phyloP scores from a whole-genome alignment of 257 asterid species.

The Paraleonurus japonicus region DNA sequence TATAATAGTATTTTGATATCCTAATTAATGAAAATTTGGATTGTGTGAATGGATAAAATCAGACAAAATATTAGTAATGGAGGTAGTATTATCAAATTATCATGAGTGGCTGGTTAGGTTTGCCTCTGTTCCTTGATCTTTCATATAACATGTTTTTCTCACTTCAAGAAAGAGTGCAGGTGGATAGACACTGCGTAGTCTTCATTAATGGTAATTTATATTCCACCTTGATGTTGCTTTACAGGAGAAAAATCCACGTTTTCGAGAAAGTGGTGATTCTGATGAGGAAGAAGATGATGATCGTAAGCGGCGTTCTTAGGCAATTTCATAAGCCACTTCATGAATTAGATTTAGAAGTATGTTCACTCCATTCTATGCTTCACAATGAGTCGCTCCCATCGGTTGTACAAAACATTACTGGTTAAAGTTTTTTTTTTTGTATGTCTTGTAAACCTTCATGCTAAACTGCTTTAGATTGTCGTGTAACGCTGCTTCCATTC shows the following conservation, averaged over 20 bases:
- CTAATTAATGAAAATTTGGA: too few relatives aligned
- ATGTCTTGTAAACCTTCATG: conserved; percentile 23
- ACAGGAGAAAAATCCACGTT: conserved; percentile 95
- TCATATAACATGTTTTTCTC: background rate
- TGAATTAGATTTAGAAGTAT: conserved; percentile 21
- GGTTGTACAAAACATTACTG: conserved; percentile 1
- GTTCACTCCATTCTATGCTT: conserved; percentile 15
- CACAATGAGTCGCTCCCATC: conserved; percentile 4
- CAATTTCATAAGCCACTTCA: background rate
- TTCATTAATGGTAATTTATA: background rate
- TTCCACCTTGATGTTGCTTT: background rate
- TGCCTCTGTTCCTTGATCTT: background rate
- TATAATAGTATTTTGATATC: too few relatives aligned
- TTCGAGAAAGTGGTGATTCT: conserved; percentile 90
- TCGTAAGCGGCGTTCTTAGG: conserved; percentile 40
- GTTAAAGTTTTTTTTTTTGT: conserved; percentile 7
- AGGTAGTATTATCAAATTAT: background rate
- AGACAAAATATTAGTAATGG: too few relatives aligned
- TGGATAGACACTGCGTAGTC: background rate
- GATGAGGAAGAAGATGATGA: conserved; percentile 86
- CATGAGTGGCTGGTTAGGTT: background rate
- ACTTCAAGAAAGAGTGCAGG: background rate
- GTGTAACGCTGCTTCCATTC: background rate
- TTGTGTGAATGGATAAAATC: too few relatives aligned
- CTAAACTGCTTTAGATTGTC: conserved; percentile 13